Conservation (phyloP, 2,329 filamentous ascomycete species). For the Chaetomium sp. region DNA sequence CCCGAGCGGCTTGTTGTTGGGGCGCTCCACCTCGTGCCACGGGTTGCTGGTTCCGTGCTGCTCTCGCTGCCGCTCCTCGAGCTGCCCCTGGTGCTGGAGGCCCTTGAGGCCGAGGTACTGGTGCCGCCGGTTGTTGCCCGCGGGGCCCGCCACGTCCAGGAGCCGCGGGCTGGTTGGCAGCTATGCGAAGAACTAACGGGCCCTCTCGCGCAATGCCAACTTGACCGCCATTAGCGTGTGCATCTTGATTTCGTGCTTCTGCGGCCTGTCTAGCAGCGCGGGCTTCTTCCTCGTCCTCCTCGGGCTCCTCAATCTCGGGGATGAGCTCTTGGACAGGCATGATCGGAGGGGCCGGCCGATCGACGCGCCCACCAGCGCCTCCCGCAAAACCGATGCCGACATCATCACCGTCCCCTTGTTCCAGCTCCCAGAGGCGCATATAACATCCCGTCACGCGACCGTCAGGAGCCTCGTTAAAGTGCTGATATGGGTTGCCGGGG, state of each 20-base stretch:
- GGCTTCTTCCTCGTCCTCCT: constrained; percentile 38
- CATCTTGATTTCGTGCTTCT: constrained; percentile 29
- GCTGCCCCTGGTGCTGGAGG: constrained; percentile 15
- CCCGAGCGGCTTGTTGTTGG: constrained; percentile 26
- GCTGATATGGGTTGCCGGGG: constrained; percentile 78
- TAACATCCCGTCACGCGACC: constrained; percentile 67
- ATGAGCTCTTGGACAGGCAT: constrained; percentile 28
- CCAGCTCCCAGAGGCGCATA: constrained; percentile 86
- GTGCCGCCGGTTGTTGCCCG: constrained; percentile 37
- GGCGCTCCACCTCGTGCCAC: constrained; percentile 21
- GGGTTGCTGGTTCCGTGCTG: constrained; percentile 19
- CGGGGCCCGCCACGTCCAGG: constrained; percentile 35
- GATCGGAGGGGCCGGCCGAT: not conserved
- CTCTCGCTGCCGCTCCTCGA: constrained; percentile 21
- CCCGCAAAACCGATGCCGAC: constrained; percentile 51
- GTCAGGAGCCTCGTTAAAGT: constrained; percentile 72
- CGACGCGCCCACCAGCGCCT: constrained; percentile 33
- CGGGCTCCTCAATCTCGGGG: constrained; percentile 41
- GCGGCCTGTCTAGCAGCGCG: constrained; percentile 33
- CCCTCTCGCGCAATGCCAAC: constrained; percentile 57
- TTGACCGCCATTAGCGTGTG: constrained; percentile 38
- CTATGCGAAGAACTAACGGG: constrained; percentile 58
- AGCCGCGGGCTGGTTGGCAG: constrained; percentile 40
- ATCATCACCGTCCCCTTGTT: constrained; percentile 71
- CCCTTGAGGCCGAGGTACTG: constrained; percentile 16